Evolutionary conservation across 139 green algal species (phyloP).

Genomic region (Eudorina sp.): DNA sequence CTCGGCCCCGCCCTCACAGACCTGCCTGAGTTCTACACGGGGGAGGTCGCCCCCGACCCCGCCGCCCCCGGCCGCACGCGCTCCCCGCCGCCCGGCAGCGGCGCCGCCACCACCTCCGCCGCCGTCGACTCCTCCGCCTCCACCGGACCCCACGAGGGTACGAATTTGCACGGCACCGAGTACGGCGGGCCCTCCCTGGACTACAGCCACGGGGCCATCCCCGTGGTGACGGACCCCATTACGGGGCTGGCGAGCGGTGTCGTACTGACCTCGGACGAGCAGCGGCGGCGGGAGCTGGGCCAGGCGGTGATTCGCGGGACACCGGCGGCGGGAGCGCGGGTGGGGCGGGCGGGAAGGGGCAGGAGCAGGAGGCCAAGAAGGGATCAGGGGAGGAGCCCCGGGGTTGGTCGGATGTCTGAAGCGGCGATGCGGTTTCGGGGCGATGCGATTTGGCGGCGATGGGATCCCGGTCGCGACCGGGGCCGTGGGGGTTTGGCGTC

Average conservation of each 20-base stretch:
- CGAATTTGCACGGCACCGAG: not conserved
- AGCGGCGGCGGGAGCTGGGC: not conserved
- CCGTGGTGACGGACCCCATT: slow-evolving; percentile 40
- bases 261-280: not conserved
- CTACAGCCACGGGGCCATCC: slow-evolving; percentile 25
- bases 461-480: too few relatives aligned
- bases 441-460: too few relatives aligned
- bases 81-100: not conserved
- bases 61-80: not conserved
- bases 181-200: slow-evolving; percentile 30
- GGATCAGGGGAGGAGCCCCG: not conserved
- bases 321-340: not conserved
- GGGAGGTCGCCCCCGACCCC: not conserved
- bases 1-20: too few relatives aligned
- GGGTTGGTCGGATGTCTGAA: too few relatives aligned
- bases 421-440: too few relatives aligned
- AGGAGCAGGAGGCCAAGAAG: not conserved
- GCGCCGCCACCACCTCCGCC: not conserved
- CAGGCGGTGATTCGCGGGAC: slow-evolving; percentile 9
- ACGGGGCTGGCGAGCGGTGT: slow-evolving; percentile 2
- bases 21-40: slow-evolving; percentile 18
- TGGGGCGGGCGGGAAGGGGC: not conserved
- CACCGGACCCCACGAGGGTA: slow-evolving; percentile 13
- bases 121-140: not conserved
- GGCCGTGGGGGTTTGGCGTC: too few relatives aligned